Evolutionary conservation across 371 early-diverging fungal species (phyloP).

Genomic region (Phascolomyces articulosus): DNA sequence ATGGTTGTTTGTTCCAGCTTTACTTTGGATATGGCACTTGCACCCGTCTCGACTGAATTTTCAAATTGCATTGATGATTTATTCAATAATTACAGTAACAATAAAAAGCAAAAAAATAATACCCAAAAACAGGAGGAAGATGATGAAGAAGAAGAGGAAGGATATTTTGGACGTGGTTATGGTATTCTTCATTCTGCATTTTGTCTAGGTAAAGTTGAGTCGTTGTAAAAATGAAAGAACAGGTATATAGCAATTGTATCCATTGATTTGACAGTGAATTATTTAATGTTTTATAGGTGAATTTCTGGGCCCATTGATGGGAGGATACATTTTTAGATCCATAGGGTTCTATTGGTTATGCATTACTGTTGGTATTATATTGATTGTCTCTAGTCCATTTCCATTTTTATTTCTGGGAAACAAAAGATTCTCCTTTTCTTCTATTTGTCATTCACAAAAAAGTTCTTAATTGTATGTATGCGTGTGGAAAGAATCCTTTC

Average conservation of each 20-base stretch:
- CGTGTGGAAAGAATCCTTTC: too few species aligned
- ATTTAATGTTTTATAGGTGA: conserved; percentile 24
- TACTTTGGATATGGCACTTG: conserved; percentile 38
- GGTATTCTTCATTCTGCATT: too few species aligned
- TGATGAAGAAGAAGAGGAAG: too few species aligned
- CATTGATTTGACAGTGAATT: too few species aligned
- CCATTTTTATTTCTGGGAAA: conserved; percentile 5
- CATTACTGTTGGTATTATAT: conserved; percentile 31
- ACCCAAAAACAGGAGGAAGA: conserved; percentile 45
- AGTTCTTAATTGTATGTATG: too few species aligned
- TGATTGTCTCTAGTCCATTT: conserved; percentile 30
- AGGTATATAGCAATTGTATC: too few species aligned
- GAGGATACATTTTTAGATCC: conserved; percentile 31
- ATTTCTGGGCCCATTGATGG: conserved; percentile 39
- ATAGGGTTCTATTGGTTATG: conserved; percentile 47
- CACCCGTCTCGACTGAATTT: conserved; percentile 52
- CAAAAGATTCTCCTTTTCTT: too few species aligned
- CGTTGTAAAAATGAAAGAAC: too few species aligned
- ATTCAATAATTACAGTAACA: too few species aligned
- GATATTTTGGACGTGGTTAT: too few species aligned
- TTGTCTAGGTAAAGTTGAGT: too few species aligned
- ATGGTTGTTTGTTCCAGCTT: conserved; percentile 41
- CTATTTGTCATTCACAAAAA: too few species aligned
- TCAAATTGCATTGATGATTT: conserved; percentile 41
- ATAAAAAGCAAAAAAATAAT: conserved; percentile 27